Percentiles rank a stretch among this genome's conserved stretches.
These are phyloP conservation scores for Cymbopogon flexuosus DNA, from an alignment of 202 grass and related monocot genomes.

Conservation along the genomic window DNA sequence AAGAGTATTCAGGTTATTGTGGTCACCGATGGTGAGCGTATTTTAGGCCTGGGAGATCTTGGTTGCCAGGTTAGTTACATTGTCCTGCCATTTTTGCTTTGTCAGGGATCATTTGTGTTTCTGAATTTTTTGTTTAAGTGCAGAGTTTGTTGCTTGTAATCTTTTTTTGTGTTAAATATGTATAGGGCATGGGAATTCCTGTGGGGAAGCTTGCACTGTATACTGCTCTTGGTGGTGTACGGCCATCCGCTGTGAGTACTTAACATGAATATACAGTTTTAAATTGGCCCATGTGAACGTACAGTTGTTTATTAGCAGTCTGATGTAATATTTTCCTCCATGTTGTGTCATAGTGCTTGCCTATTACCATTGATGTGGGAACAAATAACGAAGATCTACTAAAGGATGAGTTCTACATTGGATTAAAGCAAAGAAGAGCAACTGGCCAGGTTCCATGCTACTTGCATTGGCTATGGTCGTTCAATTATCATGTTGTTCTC, in stretches of 20 bases:
- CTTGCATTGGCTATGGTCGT: neutral
- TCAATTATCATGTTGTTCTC: slow-evolving; percentile 1
- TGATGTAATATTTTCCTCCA: neutral
- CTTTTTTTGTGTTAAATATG: neutral
- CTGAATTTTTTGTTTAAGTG: neutral
- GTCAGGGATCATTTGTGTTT: neutral
- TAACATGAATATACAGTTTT: neutral
- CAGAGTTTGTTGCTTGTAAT: neutral
- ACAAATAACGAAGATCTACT: slow-evolving; percentile 84
- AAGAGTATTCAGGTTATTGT: slow-evolving; percentile 97
- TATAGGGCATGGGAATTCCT: slow-evolving; percentile 92
- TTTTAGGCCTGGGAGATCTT: slow-evolving; percentile 91
- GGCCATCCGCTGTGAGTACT: slow-evolving; percentile 64
- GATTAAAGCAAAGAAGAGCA: slow-evolving; percentile 77
- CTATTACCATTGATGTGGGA: slow-evolving; percentile 94
- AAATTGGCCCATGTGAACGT: neutral
- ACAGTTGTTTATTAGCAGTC: neutral
- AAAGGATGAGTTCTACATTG: slow-evolving; percentile 93
- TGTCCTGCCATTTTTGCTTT: neutral
- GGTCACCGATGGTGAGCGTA: slow-evolving; percentile 79
- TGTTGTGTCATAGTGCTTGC: slow-evolving; percentile 55
- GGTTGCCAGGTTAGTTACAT: slow-evolving; percentile 70
- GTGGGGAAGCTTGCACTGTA: slow-evolving; percentile 90
- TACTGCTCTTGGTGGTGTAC: slow-evolving; percentile 79
- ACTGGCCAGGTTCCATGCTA: slow-evolving; percentile 58